phyloP scores from a whole-genome alignment of 1,284 basidiomycete genomes.

The Puccinia polysora region DNA sequence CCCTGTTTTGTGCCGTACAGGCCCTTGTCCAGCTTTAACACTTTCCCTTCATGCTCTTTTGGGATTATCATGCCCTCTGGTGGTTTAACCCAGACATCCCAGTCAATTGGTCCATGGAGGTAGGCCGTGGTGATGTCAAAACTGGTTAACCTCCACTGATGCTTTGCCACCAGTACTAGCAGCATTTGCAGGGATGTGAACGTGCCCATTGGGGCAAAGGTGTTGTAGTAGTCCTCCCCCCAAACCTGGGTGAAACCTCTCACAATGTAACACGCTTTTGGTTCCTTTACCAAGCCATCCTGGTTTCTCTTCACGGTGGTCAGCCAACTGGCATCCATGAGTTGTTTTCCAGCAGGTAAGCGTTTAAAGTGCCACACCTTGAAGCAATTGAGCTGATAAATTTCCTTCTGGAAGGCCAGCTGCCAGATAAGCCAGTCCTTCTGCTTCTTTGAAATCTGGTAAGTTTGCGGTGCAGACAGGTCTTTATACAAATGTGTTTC shows the following conservation, averaged over 20 bases:
- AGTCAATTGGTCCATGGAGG: background rate
- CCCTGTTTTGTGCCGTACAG: conserved; percentile 4
- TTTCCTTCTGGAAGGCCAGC: background rate
- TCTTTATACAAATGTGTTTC: too few species aligned
- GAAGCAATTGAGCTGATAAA: background rate
- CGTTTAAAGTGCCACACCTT: too few species aligned
- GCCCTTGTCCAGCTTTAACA: background rate
- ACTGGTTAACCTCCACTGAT: background rate
- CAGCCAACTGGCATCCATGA: conserved; percentile 14
- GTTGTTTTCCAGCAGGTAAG: too few species aligned
- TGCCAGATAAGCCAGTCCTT: background rate
- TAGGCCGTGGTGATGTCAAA: background rate
- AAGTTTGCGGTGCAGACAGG: too few species aligned
- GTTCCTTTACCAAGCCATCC: background rate
- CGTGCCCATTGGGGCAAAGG: background rate
- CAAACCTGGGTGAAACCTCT: too few species aligned
- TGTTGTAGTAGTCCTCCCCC: background rate
- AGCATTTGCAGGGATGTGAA: background rate
- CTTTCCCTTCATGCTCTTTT: background rate
- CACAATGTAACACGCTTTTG: background rate
- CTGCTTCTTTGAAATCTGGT: too few species aligned
- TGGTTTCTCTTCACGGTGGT: background rate
- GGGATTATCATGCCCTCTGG: background rate
- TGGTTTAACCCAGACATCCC: background rate
- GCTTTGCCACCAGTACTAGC: background rate